These are phyloP conservation scores for Apophysomyces elegans DNA, from an alignment of 371 early-diverging fungal species.

Conservation along the genomic window DNA sequence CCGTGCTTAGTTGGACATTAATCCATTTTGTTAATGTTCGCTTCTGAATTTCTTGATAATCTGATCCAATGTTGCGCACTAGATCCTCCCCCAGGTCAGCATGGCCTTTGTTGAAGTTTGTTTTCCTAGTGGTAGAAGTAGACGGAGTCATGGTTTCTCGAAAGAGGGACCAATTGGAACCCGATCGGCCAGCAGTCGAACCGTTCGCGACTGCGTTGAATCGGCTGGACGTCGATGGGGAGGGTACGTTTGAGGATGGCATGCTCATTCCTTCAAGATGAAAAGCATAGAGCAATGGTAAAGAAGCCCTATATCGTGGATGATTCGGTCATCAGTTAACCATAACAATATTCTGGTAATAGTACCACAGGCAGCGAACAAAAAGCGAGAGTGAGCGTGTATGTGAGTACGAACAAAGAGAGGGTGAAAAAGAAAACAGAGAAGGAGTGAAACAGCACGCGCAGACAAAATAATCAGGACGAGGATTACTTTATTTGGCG, in stretches of 20 bases:
- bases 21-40: conserved; percentile 86
- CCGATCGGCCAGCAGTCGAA: conserved; percentile 18
- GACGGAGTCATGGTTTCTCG: conserved; percentile 16
- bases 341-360: neutral
- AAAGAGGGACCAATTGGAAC: conserved; percentile 27
- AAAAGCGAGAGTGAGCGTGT: neutral
- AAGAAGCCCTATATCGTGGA: neutral
- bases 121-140: conserved; percentile 4
- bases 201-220: neutral
- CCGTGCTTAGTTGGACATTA: conserved; percentile 69
- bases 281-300: conserved; percentile 7
- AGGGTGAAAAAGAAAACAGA: neutral
- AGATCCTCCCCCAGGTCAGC: conserved; percentile 30
- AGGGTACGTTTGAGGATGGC: conserved; percentile 10
- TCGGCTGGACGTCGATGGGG: conserved; percentile 11
- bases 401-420: neutral
- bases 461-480: conserved; percentile 8
- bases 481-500: conserved; percentile 5
- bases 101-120: conserved; percentile 9
- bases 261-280: conserved; percentile 11
- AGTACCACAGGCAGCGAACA: conserved; percentile 6
- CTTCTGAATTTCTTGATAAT: conserved; percentile 70
- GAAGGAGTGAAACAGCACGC: conserved; percentile 5
- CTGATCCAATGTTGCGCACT: conserved; percentile 46
- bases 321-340: neutral